These are phyloP conservation scores for Citrus reticulata DNA, from an alignment of 345 rosid genomes.

Conservation along the genomic window DNA sequence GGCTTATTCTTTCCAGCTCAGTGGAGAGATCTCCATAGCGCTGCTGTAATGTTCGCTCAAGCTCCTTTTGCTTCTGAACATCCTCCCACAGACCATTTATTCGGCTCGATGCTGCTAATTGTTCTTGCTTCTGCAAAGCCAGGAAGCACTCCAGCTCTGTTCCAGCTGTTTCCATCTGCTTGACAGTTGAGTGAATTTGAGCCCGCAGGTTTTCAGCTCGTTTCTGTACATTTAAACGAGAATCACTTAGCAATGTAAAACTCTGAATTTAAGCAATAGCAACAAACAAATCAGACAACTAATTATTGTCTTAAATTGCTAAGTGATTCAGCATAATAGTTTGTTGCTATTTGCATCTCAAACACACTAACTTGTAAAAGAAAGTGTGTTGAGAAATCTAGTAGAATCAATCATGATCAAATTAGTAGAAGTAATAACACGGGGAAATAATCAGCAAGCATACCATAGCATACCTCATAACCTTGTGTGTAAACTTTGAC, in stretches of 20 bases:
- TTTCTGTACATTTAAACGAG: conserved; percentile 40
- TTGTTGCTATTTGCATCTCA: background rate
- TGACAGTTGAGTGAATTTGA: conserved; percentile 69
- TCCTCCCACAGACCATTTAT: conserved; percentile 78
- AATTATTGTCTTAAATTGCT: background rate
- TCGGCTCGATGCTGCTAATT: conserved; percentile 79
- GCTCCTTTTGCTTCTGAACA: conserved; percentile 89
- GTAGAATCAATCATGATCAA: background rate
- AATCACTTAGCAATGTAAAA: conserved; percentile 6
- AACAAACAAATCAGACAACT: background rate
- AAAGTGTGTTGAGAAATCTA: background rate
- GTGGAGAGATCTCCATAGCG: conserved; percentile 65
- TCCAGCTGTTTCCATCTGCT: conserved; percentile 83
- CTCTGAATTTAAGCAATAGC: background rate
- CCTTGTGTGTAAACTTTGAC: conserved; percentile 82
- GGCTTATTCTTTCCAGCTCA: conserved; percentile 57
- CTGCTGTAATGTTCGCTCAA: conserved; percentile 65
- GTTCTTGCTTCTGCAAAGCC: conserved; percentile 93
- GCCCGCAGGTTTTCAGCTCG: conserved; percentile 71
- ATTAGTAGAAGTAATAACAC: background rate
- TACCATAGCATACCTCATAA: conserved; percentile 65
- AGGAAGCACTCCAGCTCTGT: conserved; percentile 91
- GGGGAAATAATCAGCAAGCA: conserved; percentile 2
- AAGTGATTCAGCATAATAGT: no score
- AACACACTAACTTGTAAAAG: background rate